These are phyloP conservation scores for Aristolochia californica DNA, from an alignment of 164 flowering plant species.

Conservation along the genomic window DNA sequence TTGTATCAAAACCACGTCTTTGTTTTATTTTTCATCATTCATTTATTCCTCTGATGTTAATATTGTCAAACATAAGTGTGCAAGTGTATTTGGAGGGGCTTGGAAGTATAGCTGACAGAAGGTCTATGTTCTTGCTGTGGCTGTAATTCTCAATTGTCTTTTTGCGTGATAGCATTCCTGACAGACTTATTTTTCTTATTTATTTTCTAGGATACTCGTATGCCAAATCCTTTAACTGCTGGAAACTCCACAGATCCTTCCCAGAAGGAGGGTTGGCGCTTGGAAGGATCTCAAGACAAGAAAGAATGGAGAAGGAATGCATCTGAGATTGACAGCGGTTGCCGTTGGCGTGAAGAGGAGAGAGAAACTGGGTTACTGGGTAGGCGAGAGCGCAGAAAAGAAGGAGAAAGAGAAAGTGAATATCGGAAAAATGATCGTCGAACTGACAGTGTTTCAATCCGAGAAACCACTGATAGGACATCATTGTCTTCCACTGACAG, in stretches of 20 bases:
- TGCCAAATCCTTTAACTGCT: constrained; percentile 25
- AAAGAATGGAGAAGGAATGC: constrained; percentile 63
- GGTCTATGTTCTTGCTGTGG: no score
- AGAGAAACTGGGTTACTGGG: constrained; percentile 80
- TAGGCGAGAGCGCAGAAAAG: constrained; percentile 72
- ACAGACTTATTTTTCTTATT: not conserved
- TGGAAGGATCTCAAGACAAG: constrained; percentile 66
- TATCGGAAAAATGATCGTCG: constrained; percentile 35
- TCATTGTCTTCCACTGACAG: constrained; percentile 47
- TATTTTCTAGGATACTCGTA: constrained; percentile 43
- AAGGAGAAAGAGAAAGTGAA: constrained; percentile 18
- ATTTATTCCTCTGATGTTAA: no score
- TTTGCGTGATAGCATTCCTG: not conserved
- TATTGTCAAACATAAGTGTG: no score
- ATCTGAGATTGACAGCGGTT: constrained; percentile 46
- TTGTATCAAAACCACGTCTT: no score
- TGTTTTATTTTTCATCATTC: no score
- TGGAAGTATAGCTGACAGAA: no score
- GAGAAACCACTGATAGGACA: constrained; percentile 48
- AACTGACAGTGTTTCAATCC: constrained; percentile 28
- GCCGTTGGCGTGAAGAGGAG: constrained; percentile 97
- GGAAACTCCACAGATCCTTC: constrained; percentile 24
- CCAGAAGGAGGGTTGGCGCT: constrained; percentile 66
- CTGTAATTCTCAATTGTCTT: no score
- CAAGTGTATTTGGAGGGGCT: no score